Base-by-base conservation (phyloP, 2,329 filamentous ascomycete species). In the Camillea tinctor region DNA sequence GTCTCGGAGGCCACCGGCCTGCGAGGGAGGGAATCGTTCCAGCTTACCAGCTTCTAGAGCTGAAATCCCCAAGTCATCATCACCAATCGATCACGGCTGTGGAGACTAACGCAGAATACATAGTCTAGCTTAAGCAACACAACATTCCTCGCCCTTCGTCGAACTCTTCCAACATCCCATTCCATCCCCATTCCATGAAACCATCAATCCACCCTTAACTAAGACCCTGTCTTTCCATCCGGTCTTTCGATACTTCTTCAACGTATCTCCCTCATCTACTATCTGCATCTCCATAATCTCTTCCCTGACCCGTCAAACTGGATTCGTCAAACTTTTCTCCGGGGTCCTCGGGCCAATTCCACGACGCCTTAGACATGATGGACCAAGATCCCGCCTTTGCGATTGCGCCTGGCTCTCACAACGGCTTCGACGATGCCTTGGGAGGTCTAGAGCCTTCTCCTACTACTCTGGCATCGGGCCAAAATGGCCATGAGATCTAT, bases 281-380 rank as follows among this genome's bases (percentile, higher is more conserved):
- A 24, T 48, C 40, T 50, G n/a, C 54, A 49, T 26, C 50, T 24
- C 53, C 55, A 4, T 50, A 17, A 50, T 54, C 59, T n/a, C 55
- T 54, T 40, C 52, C 53, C 21, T 23, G 21, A 56, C 36, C 48
- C 55, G 55, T 62, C 66, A 65, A 57, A 63, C 80, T 85, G 82
- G 83, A 86, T 81, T 79, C 79, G 64, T 80, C 80, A 62, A 80
- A 75, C 19, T 69, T 81, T 36, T 77, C 77, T 52, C 75, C 75
- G 69, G 81, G 80, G 76, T 82, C 81, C 62, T 74, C 77, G 72
- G 80, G 76, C 77, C 81, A 82, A 70, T 81, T 79, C 70, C 79
- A 80, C 79, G 79, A 81, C 80, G 76, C 77, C 60, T 73, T 82
- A 68, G 79, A 82, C 69, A 80, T 68, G 61, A 82, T 83, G 79